Evolutionary conservation across 805 yeast genomes (phyloP), one percentile per base, ranked within the genome.

Genomic region (Starmerella sp.): DNA sequence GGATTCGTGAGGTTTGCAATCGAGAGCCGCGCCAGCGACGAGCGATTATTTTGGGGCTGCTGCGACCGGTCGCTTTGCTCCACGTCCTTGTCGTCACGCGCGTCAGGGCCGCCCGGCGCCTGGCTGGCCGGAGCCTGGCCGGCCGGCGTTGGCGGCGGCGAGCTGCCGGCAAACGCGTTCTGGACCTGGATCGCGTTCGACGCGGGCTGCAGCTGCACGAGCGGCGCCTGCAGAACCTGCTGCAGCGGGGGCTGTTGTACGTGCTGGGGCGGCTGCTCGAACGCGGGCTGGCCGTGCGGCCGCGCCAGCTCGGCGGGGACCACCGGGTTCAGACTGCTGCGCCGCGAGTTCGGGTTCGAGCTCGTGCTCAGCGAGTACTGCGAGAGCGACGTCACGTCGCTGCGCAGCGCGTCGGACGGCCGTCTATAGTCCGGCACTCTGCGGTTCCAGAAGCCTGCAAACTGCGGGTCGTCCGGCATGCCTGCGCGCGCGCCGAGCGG

Each of bases 331-430:
- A 53, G 10, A 42, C 56, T 53, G 30, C 48, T 48, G 9, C 57
- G 52, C 30, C 60, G 56, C 31, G 60, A 55, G 5, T 28, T 13
- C 7, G 58, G 43, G 43, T 50, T 39, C 31, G 56, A 15, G 17
- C 46, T 47, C 13, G 44, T 43, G 17, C 44, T 42, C 43, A 60
- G 53, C 29, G 63, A 60, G 48, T 58, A 59, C 46, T 56, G 60
- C 15, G 58, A 55, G 45, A 61, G 52, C 32, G 61, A 58, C 14
- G 59, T 56, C 31, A 55, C 54, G 41, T 58, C 61, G 17, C 41
- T 15, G 41, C 48, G 46, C 17, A 22, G 13, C 42, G 54, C 39
- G 37, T 58, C 59, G 11, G 52, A 13, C 13, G 54, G 52, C n/a
- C 46, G 38, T 22, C 61, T 46, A 13, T 54, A 55, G 39, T 53